A percentile compares a stretch with the other conserved stretches of the same genome.
Conservation (phyloP, 345 rosid species). For the Lepidium didymum region DNA sequence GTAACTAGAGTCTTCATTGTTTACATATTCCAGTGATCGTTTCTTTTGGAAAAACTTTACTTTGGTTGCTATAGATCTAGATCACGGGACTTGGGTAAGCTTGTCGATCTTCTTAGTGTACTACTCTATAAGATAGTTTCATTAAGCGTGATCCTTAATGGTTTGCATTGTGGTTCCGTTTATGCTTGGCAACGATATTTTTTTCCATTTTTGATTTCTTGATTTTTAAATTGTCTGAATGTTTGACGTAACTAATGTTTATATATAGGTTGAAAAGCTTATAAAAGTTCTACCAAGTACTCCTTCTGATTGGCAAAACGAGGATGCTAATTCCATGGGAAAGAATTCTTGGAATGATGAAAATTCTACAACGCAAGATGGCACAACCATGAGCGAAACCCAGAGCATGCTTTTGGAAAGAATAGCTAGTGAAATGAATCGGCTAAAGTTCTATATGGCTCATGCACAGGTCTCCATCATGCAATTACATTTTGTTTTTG, state of each 20-base stretch:
- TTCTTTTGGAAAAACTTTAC: not conserved
- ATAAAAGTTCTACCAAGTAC: slow-evolving; percentile 84
- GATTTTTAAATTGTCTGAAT: not conserved
- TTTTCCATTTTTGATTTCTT: not conserved
- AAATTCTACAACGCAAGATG: slow-evolving; percentile 48
- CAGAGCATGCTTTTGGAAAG: slow-evolving; percentile 97
- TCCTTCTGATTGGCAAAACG: slow-evolving; percentile 78
- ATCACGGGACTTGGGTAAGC: not conserved
- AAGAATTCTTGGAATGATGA: slow-evolving; percentile 40
- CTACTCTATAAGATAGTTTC: not conserved
- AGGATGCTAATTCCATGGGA: slow-evolving; percentile 42
- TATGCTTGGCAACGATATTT: not conserved
- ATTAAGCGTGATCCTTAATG: not conserved
- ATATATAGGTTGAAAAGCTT: slow-evolving; percentile 81
- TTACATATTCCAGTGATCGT: not conserved
- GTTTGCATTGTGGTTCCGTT: not conserved
- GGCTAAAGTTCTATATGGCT: slow-evolving; percentile 85
- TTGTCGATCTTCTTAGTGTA: not conserved
- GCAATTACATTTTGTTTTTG: not conserved
- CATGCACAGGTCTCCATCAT: slow-evolving; percentile 81
- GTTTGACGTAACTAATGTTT: not conserved
- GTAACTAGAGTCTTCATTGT: not conserved
- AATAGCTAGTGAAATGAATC: slow-evolving; percentile 97
- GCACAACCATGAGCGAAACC: slow-evolving; percentile 76
- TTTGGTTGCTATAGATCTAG: not conserved